phyloP scores from a whole-genome alignment of 805 yeast genomes.

The Schwanniomyces yamadae region DNA sequence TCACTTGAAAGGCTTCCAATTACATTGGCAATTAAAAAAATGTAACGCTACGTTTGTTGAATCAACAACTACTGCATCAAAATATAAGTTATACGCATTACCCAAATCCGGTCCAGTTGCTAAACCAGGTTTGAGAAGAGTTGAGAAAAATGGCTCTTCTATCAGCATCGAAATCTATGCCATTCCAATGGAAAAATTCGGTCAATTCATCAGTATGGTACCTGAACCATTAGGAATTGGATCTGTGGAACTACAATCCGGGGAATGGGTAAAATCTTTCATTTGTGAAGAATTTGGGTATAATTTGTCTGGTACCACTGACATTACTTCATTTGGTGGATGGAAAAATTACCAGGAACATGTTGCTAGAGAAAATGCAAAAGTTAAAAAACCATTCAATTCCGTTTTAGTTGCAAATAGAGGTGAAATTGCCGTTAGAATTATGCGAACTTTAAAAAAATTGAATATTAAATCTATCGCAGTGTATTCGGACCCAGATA shows the following conservation, averaged over 20 bases:
- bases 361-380: slow-evolving; percentile 20
- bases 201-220: slow-evolving; percentile 80
- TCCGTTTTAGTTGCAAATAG: slow-evolving; percentile 93
- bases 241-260: slow-evolving; percentile 76
- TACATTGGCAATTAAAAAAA: slow-evolving; percentile 91
- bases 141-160: slow-evolving; percentile 49
- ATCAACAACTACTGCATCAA: slow-evolving; percentile 65
- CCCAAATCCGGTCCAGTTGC: slow-evolving; percentile 79
- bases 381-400: slow-evolving; percentile 58
- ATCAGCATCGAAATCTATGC: slow-evolving; percentile 83
- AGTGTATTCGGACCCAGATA: slow-evolving; percentile 86
- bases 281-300: slow-evolving; percentile 93
- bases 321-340: slow-evolving; percentile 85
- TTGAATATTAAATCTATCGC: slow-evolving; percentile 79
- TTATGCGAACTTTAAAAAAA: slow-evolving; percentile 82
- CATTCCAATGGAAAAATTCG: slow-evolving; percentile 75
- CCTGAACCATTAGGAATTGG: slow-evolving; percentile 97
- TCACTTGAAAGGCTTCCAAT: slow-evolving; percentile 81
- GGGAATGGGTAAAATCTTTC: slow-evolving; percentile 87
- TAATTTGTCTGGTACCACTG: slow-evolving; percentile 64
- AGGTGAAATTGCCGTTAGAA: slow-evolving; percentile 96
- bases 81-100: slow-evolving; percentile 78
- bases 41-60: slow-evolving; percentile 72
- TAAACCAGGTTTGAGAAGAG: slow-evolving; percentile 88
- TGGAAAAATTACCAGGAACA: slow-evolving; percentile 67